These are phyloP conservation scores for Teratosphaeria epicoccoides DNA, from an alignment of 2,329 filamentous ascomycete genomes.

Conservation along the genomic window DNA sequence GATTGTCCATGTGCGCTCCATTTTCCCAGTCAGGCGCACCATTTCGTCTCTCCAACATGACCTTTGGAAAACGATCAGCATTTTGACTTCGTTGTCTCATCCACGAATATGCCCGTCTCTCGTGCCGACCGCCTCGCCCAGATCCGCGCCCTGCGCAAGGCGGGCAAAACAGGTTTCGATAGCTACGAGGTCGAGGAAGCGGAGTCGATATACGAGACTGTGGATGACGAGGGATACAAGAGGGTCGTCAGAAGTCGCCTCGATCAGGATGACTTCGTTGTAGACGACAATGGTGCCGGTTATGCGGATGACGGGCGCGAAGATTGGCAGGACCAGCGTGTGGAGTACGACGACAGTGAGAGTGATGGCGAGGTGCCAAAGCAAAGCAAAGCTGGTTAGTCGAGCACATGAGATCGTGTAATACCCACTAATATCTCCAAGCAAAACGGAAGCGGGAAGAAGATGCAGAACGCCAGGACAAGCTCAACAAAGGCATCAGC, in stretches of 20 bases:
- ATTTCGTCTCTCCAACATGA: background rate
- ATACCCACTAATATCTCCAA: constrained; percentile 25
- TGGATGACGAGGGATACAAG: constrained; percentile 95
- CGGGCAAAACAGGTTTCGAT: constrained; percentile 84
- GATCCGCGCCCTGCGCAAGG: constrained; percentile 70
- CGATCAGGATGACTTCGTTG: constrained; percentile 93
- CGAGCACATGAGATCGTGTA: constrained; percentile 15
- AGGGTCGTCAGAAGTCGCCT: constrained; percentile 82
- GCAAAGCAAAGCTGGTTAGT: constrained; percentile 47
- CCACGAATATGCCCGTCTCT: constrained; percentile 20
- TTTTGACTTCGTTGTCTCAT: background rate
- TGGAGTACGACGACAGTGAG: constrained; percentile 58
- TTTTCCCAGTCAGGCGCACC: too few species aligned
- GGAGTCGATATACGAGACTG: constrained; percentile 81
- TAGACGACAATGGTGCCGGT: constrained; percentile 94
- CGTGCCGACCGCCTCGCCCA: constrained; percentile 48
- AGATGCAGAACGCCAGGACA: constrained; percentile 73
- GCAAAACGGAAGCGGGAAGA: constrained; percentile 83
- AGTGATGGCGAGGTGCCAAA: constrained; percentile 58
- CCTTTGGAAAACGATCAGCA: background rate
- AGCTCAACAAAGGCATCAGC: constrained; percentile 82
- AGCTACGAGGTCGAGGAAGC: constrained; percentile 79
- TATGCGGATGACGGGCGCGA: constrained; percentile 95
- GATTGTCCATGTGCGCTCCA: too few species aligned
- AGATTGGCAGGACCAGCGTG: constrained; percentile 71